Evolutionary conservation across 768 basidiomycete genomes (phyloP).

Genomic region (Russula vinacea): DNA sequence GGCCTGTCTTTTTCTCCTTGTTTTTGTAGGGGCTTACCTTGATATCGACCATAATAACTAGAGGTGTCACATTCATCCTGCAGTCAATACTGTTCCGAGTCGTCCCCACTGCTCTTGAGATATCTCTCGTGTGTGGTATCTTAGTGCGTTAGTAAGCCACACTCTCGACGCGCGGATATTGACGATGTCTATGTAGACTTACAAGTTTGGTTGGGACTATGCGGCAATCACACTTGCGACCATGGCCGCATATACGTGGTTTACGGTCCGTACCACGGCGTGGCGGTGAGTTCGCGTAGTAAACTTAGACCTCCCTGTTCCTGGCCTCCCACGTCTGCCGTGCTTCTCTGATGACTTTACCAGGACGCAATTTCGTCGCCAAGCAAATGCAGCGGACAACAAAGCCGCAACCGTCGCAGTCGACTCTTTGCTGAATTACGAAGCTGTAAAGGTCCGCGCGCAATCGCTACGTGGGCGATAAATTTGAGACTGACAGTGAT

Average conservation of each 20-base stretch:
- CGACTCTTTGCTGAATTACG: conserved; percentile 96
- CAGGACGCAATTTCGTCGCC: conserved; percentile 88
- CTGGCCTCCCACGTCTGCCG: not conserved
- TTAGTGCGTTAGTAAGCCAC: conserved; percentile 55
- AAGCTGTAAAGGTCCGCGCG: conserved; percentile 85
- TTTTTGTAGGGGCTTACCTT: conserved; percentile 2
- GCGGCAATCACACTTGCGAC: conserved; percentile 85
- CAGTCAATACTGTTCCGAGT: conserved; percentile 94
- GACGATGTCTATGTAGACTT: conserved; percentile 57
- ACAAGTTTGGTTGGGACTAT: conserved; percentile 97
- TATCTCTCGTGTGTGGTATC: conserved; percentile 95
- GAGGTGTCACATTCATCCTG: conserved; percentile 93
- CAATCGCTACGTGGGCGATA: not conserved
- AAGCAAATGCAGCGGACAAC: conserved; percentile 96
- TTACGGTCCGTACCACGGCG: conserved; percentile 91
- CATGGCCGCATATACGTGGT: conserved; percentile 93
- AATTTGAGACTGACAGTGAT: conserved; percentile 1
- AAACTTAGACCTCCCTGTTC: not conserved
- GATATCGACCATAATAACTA: conserved; percentile 36
- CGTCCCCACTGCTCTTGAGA: conserved; percentile 93
- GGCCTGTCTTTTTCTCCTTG: not conserved
- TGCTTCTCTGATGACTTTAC: not conserved
- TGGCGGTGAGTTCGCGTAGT: conserved; percentile 65
- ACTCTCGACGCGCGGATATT: not conserved
- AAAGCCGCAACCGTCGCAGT: conserved; percentile 91